Percentiles rank a stretch among this genome's conserved stretches.
Conservation (phyloP, 345 rosid genomes). For the Stellera chamaejasme region DNA sequence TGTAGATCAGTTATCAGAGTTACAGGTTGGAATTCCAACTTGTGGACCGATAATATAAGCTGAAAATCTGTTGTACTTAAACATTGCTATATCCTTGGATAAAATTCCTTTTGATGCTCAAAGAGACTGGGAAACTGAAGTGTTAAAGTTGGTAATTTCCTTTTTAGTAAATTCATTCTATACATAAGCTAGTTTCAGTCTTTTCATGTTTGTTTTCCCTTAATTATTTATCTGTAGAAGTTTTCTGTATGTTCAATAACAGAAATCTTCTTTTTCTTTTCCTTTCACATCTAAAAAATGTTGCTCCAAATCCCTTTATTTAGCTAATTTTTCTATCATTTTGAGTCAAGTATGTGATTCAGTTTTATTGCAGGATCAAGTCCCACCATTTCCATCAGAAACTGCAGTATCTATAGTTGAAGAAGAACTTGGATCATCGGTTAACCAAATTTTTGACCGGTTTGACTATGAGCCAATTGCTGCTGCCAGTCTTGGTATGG, state of each 20-base stretch:
- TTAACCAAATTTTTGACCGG: slow-evolving; percentile 54
- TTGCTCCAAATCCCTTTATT: background rate
- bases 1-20: slow-evolving; percentile 93
- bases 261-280: background rate
- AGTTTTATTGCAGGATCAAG: slow-evolving; percentile 72
- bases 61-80: background rate
- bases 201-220: no score
- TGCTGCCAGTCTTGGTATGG: slow-evolving; percentile 93
- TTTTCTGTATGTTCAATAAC: no score
- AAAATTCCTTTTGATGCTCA: background rate
- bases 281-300: background rate
- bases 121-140: no score
- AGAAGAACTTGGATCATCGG: slow-evolving; percentile 87
- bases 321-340: background rate
- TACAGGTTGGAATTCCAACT: slow-evolving; percentile 53
- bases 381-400: slow-evolving; percentile 96
- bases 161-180: no score
- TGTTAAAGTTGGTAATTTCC: no score
- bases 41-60: background rate
- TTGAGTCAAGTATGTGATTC: slow-evolving; percentile 6
- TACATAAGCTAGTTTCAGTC: no score
- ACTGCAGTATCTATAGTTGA: slow-evolving; percentile 76
- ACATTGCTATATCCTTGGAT: slow-evolving; percentile 1
- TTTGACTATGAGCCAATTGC: slow-evolving; percentile 95
- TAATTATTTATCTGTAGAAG: no score